Evolutionary conservation across 1,284 basidiomycete genomes (phyloP).

Genomic region (Puccinia triticina): DNA sequence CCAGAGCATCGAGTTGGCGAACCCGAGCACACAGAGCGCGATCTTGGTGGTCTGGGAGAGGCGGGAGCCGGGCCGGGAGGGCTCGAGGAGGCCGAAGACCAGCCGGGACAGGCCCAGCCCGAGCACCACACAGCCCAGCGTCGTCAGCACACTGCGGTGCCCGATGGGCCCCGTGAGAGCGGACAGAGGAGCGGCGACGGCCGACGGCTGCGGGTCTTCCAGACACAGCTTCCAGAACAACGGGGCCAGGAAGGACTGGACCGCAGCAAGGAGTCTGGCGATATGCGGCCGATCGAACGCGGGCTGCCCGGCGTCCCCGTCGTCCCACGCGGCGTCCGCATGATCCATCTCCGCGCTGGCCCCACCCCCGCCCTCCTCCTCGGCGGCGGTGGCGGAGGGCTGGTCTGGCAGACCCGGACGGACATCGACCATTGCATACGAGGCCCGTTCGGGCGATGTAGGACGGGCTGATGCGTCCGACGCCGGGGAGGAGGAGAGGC

Average conservation of each 20-base stretch:
- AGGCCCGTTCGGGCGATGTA: background rate
- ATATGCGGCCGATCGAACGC: background rate
- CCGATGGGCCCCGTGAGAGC: background rate
- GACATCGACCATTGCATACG: conserved; percentile 9
- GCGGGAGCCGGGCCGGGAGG: background rate
- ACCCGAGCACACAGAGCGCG: conserved; percentile 77
- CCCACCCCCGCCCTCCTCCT: too few species aligned
- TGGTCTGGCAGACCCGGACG: background rate
- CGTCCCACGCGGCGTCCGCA: conserved; percentile 49
- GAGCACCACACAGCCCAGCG: too few species aligned
- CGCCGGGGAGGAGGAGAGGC: too few species aligned
- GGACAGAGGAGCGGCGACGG: background rate
- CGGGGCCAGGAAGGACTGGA: conserved; percentile 18
- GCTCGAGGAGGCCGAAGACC: background rate
- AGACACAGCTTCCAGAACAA: conserved; percentile 16
- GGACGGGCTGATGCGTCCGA: too few species aligned
- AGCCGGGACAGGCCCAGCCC: background rate
- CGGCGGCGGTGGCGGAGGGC: too few species aligned
- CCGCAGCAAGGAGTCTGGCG: conserved; percentile 5
- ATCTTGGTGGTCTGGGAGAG: background rate
- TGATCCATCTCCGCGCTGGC: conserved; percentile 53
- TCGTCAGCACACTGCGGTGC: too few species aligned
- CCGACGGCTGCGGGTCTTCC: background rate
- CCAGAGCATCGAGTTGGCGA: conserved; percentile 85
- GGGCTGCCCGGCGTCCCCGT: conserved; percentile 6